These are phyloP conservation scores for Forsythia viridissima DNA, from an alignment of 257 asterid genomes.

Conservation along the genomic window DNA sequence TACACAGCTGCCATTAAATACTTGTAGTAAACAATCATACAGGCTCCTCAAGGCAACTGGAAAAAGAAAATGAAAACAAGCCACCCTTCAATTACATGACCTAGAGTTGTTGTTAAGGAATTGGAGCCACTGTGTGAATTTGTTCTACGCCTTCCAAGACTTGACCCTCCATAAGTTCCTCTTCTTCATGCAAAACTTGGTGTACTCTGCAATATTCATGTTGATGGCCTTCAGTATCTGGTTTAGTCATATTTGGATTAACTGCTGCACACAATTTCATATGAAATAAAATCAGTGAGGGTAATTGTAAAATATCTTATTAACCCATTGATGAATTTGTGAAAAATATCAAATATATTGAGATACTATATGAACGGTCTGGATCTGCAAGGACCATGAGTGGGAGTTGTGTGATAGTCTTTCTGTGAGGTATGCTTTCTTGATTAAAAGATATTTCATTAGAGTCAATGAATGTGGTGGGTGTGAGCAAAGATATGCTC, in stretches of 20 bases:
- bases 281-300: not conserved
- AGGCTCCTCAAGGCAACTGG: conserved; percentile 7
- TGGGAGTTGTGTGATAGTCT: not conserved
- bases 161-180: conserved; percentile 30
- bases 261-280: not conserved
- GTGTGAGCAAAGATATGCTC: not conserved
- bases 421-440: not conserved
- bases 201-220: not conserved
- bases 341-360: not conserved
- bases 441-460: not conserved
- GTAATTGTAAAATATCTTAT: not conserved
- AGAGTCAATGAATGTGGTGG: not conserved
- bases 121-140: conserved; percentile 11
- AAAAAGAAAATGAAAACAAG: conserved; percentile 18
- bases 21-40: conserved; percentile 2
- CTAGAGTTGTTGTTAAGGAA: conserved; percentile 6
- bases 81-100: conserved; percentile 10
- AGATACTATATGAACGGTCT: not conserved
- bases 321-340: not conserved
- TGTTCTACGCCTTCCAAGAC: conserved; percentile 12
- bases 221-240: not conserved
- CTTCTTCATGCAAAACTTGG: conserved; percentile 19
- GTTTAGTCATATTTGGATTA: not conserved
- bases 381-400: not conserved
- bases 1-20: not conserved